phyloP scores from a whole-genome alignment of 2,329 filamentous ascomycete genomes.

The Diplodia sapinea region DNA sequence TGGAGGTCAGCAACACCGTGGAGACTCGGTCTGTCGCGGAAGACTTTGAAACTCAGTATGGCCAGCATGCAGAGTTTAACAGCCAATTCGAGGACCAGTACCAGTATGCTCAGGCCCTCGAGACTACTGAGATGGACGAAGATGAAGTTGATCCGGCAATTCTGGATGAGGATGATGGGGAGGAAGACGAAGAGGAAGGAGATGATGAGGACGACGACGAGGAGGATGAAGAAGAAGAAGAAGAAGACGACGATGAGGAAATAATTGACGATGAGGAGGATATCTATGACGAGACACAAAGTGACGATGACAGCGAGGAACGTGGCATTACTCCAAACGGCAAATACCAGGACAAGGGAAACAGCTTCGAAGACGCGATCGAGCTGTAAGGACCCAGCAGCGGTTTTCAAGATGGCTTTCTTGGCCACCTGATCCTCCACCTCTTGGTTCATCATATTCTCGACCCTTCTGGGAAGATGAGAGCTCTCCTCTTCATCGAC shows the following conservation, averaged over 20 bases:
- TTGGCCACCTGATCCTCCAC: not conserved
- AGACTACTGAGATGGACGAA: conserved; percentile 7
- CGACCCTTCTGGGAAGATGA: not conserved
- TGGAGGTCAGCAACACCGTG: not conserved
- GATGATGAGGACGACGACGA: not conserved
- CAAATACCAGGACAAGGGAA: conserved; percentile 25
- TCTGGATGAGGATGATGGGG: conserved; percentile 9
- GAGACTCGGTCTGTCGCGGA: not conserved
- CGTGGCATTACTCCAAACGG: not conserved
- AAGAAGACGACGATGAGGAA: conserved; percentile 5
- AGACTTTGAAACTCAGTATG: not conserved
- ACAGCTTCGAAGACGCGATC: conserved; percentile 30
- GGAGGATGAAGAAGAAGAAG: not conserved
- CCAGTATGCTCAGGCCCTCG: conserved; percentile 1
- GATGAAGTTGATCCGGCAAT: conserved; percentile 6
- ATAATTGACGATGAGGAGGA: not conserved
- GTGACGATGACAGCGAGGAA: conserved; percentile 1
- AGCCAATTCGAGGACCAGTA: conserved; percentile 10
- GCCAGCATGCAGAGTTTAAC: conserved; percentile 1
- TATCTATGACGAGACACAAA: not conserved
- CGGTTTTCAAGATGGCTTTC: not conserved
- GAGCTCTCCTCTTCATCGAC: not conserved
- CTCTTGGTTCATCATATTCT: not conserved
- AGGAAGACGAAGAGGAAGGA: not conserved
- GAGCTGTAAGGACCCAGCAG: conserved; percentile 16